Percentiles rank a stretch among this genome's conserved stretches.
Evolutionary conservation across 1,139 yeast genomes (phyloP).

Genomic region (Hemisphaericaspora xylanilytica): DNA sequence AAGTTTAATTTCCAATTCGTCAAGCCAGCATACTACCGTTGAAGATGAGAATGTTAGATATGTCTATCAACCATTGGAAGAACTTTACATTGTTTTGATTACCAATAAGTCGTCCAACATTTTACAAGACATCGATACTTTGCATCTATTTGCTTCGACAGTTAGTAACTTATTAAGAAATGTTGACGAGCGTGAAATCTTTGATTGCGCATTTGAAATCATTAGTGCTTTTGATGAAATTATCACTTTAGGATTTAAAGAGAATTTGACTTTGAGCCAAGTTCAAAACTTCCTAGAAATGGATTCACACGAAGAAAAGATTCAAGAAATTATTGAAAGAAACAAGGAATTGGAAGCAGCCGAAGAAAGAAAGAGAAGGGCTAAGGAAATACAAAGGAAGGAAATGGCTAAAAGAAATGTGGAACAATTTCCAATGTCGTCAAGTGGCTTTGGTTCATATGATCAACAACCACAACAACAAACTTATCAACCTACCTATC

Average conservation of each 20-base stretch:
- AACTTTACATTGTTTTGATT: conserved; percentile 83
- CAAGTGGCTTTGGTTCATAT: conserved; percentile 18
- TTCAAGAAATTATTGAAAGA: conserved; percentile 95
- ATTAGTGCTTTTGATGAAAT: conserved; percentile 94
- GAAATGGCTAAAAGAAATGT: conserved; percentile 66
- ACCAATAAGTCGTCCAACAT: conserved; percentile 92
- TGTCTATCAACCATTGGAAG: conserved; percentile 95
- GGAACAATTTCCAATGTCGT: conserved; percentile 22
- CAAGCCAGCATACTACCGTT: conserved; percentile 88
- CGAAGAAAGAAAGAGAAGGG: conserved; percentile 94
- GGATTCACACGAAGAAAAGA: conserved; percentile 98
- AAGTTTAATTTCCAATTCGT: conserved; percentile 64
- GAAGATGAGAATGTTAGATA: conserved; percentile 93
- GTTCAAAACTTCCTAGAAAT: conserved; percentile 88
- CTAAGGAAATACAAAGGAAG: conserved; percentile 88
- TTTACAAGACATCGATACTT: conserved; percentile 89
- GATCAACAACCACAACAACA: conserved; percentile 20
- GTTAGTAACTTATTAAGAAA: conserved; percentile 71
- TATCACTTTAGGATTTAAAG: conserved; percentile 85
- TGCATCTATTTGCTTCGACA: conserved; percentile 80
- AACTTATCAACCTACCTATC: conserved; percentile 34
- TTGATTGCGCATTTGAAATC: conserved; percentile 83
- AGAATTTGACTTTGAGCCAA: conserved; percentile 78
- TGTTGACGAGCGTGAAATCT: conserved; percentile 81
- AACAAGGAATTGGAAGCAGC: conserved; percentile 96